Conservation (phyloP, 208 protist genomes). For the Balamuthia mandrillaris region DNA sequence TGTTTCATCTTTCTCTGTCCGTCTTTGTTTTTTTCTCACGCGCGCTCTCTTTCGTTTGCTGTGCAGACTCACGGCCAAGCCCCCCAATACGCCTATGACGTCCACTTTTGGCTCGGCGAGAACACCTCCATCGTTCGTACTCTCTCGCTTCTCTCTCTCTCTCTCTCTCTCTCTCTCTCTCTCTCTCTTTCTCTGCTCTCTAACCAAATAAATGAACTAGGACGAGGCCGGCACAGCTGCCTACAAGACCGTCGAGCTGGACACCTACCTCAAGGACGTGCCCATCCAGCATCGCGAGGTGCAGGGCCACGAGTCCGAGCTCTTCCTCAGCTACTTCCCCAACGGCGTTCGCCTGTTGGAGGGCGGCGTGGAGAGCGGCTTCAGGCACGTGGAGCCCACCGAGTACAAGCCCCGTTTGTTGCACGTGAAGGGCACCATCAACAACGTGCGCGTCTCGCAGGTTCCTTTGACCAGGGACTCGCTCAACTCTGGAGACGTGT, state of each 20-base stretch:
- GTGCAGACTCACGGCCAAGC: no score
- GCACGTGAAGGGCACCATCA: conserved; percentile 51
- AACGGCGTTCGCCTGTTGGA: conserved; percentile 46
- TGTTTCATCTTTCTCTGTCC: neutral
- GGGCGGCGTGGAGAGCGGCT: conserved; percentile 75
- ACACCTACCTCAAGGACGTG: conserved; percentile 66
- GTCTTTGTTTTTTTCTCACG: neutral
- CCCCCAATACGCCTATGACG: neutral
- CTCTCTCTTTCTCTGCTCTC: neutral
- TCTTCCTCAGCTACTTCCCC: conserved; percentile 45
- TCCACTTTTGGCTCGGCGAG: conserved; percentile 35
- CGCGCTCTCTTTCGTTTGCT: neutral
- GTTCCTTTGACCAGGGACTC: neutral
- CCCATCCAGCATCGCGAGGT: conserved; percentile 73
- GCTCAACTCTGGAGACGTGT: conserved; percentile 19
- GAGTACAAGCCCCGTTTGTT: conserved; percentile 65
- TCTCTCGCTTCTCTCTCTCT: neutral
- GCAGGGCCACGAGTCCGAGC: conserved; percentile 54
- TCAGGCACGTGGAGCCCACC: conserved; percentile 62
- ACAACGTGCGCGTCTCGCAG: neutral
- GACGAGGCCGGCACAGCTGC: conserved; percentile 26
- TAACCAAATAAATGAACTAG: neutral
- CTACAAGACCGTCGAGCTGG: conserved; percentile 73
- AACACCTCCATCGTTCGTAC: neutral
- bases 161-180: neutral